Percentiles rank a stretch among this genome's conserved stretches.
Evolutionary conservation across 208 protist genomes (phyloP).

Genomic region (Leishmania amazonensis): DNA sequence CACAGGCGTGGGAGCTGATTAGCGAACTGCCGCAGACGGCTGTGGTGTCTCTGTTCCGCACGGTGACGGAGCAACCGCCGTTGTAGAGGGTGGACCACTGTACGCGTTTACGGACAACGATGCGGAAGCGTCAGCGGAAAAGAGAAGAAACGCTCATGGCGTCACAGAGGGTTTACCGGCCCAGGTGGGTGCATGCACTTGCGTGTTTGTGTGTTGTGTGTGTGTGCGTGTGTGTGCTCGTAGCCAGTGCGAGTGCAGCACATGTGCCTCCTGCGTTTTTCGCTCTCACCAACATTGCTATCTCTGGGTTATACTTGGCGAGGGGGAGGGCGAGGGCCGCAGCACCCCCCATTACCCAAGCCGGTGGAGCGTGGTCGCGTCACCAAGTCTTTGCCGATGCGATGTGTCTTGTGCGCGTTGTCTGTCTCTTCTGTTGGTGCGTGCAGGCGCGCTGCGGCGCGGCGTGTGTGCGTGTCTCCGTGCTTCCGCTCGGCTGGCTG

Average conservation of each 20-base stretch:
- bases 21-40: conserved; percentile 77
- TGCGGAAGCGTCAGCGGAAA: too few species aligned
- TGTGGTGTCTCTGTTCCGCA: conserved; percentile 78
- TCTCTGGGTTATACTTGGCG: background rate
- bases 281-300: background rate
- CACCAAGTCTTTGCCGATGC: background rate
- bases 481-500: background rate
- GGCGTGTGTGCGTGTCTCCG: background rate
- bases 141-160: background rate
- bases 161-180: background rate
- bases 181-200: background rate
- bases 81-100: background rate
- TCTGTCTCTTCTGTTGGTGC: background rate
- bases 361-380: background rate
- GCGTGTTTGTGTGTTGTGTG: background rate
- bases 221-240: background rate
- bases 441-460: background rate
- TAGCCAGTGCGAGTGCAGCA: background rate
- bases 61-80: conserved; percentile 63
- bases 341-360: background rate
- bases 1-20: conserved; percentile 86
- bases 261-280: background rate
- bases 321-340: background rate
- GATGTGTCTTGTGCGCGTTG: background rate
- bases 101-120: background rate